phyloP scores from a whole-genome alignment of 257 asterid genomes.

The Solanum medicagineum region DNA sequence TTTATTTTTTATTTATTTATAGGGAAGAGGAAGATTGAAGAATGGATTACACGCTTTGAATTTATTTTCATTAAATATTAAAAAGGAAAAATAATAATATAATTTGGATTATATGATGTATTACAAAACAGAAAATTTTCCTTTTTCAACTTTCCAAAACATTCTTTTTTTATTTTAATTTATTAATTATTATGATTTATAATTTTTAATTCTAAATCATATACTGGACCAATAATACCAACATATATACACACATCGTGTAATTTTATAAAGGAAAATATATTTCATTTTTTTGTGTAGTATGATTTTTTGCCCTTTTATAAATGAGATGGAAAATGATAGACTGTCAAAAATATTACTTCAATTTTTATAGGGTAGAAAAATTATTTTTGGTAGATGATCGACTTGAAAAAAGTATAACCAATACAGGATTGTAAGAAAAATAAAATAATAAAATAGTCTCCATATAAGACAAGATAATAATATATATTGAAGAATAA shows the following conservation, averaged over 20 bases:
- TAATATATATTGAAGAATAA: background rate
- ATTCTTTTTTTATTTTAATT: too few species aligned
- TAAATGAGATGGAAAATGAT: too few species aligned
- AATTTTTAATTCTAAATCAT: too few species aligned
- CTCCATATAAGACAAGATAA: background rate
- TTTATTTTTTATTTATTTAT: background rate
- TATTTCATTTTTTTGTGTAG: too few species aligned
- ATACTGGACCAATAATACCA: too few species aligned
- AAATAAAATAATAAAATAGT: background rate
- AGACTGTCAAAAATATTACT: background rate
- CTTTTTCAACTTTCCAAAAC: background rate
- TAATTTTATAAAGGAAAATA: too few species aligned
- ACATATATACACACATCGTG: too few species aligned
- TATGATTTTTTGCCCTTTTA: too few species aligned
- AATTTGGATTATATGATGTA: background rate
- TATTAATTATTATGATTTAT: too few species aligned
- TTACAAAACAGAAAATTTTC: background rate
- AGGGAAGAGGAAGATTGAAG: background rate
- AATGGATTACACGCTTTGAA: background rate
- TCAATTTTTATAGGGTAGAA: background rate
- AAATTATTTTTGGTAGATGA: background rate
- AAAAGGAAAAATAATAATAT: background rate
- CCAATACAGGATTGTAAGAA: background rate
- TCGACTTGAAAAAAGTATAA: background rate
- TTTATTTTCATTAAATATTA: background rate